Base-by-base conservation (phyloP, 257 asterid species). In the Plantago ovata region DNA sequence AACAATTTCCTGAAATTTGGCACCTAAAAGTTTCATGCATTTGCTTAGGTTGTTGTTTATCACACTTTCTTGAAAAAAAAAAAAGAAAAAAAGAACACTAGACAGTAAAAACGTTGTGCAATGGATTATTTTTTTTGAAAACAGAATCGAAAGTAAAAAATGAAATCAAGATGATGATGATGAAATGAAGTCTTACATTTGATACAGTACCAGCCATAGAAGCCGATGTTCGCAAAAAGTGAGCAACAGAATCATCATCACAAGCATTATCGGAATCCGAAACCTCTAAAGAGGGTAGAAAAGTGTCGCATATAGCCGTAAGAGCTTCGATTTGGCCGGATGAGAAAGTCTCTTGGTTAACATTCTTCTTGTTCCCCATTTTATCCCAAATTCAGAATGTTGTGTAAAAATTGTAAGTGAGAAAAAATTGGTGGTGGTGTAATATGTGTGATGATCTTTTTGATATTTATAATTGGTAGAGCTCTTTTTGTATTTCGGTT, bases 181-280 rank as follows among this genome's bases (percentile, higher is more conserved):
- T 2, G 13, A 16, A 9, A 9, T 2, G 32, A 5, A 56, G 13
- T 19, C 72, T 80, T 86, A 81, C 94, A 20, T 21, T 76, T 3
- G 65, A 66, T 52, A 86, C 86, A 68, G 94, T 80, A 52, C 65
- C 76, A 32, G 75, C 73, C 81, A 74, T 70, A 79, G 94, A 77
- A 21, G 87, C 90, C n/a, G 95, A 79, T 15, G 90, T 68, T 32
- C 42, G 70, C 10, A 64, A 84, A 77, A 79, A 86, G 2, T 57
- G 62, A 16, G 15, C 0, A 38, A 56, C 61, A 1, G 67, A 38
- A 0, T 62, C 62, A 15, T 73, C 72, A 7, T 11, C 32, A 24
- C 22, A 16, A 24, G 28, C 53, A 10, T 9, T 44, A 6, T 21
- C 13, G 7, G 22, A 38, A 33, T n/a, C n/a, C n/a, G 78, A 20